Evolutionary conservation across 2,329 filamentous ascomycete species (phyloP), one percentile per base, ranked within the genome.

Genomic region (Exserohilum rostratum): DNA sequence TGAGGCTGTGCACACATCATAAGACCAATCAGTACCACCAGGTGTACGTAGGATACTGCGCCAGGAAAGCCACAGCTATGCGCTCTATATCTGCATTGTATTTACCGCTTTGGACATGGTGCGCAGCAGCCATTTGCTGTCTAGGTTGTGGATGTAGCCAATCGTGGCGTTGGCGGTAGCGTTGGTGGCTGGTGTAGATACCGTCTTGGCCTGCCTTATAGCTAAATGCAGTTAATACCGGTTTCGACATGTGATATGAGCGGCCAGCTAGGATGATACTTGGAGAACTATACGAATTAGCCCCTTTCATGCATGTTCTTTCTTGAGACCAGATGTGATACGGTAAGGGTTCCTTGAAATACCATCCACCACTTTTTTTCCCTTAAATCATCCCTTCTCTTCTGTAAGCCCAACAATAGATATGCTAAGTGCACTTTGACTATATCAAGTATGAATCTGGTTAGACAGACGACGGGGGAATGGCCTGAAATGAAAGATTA

Each of bases 1-100:
- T 52, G 53, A 31, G 61, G 55, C 61, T 59, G 53, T 61, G 58
- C 44, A 17, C 6, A n/a, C 33, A 35, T 40, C 43, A 43, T 44
- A 50, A 52, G 34, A 7, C 56, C 45, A 55, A 54, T 43, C 30
- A 54, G 17, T 34, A 11, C 4, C 9, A 13, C 22, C 20, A 6
- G n/a, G 17, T 43, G n/a, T n/a, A n/a, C 22, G n/a, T 52, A 6
- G 9, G 13, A 12, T n/a, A 15, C 12, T 22, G 38, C 20, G 3
- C 29, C 38, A 11, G 12, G n/a, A 17, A 39, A 60, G 46, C 53
- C 46, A 60, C 54, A 46, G 31, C 11, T 17, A 31, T 47, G 40
- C 7, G 31, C 39, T 33, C 33, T 20, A 51, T 29, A 40, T 33
- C 18, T 45, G 45, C 11, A 17, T 47, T 46, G 50, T 37, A 29